Evolutionary conservation across 805 yeast species (phyloP).

Genomic region (Saitoella complicata): DNA sequence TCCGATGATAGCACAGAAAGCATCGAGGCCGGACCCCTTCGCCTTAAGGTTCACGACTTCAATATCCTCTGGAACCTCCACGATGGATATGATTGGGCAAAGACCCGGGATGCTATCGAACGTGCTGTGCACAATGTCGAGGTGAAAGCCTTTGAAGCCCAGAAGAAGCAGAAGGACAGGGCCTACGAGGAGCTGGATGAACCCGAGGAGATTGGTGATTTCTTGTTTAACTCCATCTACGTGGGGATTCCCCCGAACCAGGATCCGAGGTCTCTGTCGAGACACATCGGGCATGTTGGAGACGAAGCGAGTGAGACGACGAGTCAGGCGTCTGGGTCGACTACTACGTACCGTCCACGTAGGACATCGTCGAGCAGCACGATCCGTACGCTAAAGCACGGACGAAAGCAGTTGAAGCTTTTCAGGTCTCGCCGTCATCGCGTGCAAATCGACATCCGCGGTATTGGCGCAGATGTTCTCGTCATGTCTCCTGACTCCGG

Average conservation of each 20-base stretch:
- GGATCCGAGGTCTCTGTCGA: constrained; percentile 24
- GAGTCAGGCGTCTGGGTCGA: constrained; percentile 5
- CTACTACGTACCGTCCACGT: constrained; percentile 15
- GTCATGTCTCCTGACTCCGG: constrained; percentile 28
- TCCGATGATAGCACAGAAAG: too few species aligned
- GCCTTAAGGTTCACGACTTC: constrained; percentile 10
- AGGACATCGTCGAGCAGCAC: constrained; percentile 4
- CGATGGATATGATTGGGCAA: constrained; percentile 90
- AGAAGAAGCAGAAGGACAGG: constrained; percentile 3
- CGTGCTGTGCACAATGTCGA: constrained; percentile 53
- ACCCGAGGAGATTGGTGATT: constrained; percentile 34
- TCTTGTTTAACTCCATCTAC: constrained; percentile 65
- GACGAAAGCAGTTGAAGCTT: constrained; percentile 43
- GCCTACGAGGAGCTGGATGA: constrained; percentile 10
- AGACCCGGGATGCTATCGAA: constrained; percentile 50
- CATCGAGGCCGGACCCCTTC: neutral
- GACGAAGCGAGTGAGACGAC: constrained; percentile 22
- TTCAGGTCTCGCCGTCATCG: constrained; percentile 45
- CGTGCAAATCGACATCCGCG: constrained; percentile 40
- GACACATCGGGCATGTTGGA: constrained; percentile 37
- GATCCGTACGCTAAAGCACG: constrained; percentile 14
- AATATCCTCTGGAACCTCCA: constrained; percentile 29
- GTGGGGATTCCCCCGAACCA: constrained; percentile 38
- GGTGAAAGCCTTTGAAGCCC: constrained; percentile 26
- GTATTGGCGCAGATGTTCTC: constrained; percentile 29